Base-by-base conservation (phyloP, 495 filamentous ascomycete genomes). In the Penicillium chermesinum region DNA sequence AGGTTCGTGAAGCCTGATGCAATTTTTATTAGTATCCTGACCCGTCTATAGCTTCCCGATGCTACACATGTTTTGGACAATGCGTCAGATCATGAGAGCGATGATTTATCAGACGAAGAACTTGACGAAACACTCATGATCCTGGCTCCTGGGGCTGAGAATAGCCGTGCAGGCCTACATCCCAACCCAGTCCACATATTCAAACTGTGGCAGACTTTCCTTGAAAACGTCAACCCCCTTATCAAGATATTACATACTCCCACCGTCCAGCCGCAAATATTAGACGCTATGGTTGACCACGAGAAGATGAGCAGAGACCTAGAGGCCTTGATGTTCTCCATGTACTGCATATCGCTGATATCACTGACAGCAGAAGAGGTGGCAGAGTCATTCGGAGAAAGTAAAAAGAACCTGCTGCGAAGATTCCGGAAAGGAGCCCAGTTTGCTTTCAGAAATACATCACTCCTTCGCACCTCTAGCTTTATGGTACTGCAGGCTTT, bases 191-290 rank as follows among this genome's bases (percentile, higher is more conserved):
- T 87, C 43, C 84, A 89, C 46, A 83, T 89, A 16, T 82, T 89
- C 53, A 70, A 74, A 41, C 61, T 89, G 5, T 89, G 85, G 85
- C 83, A 88, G 59, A 73, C 74, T 1, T 87, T 78, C 54, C 72
- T 85, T 12, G 76, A 82, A 46, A 79, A 81, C 52, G 78, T 87
- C 50, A 82, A 87, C 61, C 85, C 85, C 0, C 56, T 89, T 36
- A 77, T 75, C 35, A 89, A 87, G 58, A 62, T 87, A n/a, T 72
- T 87, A 45, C 85, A 89, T 62, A 77, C 75, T 0, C 85, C 84
- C 2, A 82, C 80, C 3, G 49, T 83, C 35, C 66, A 69, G 41
- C 64, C 66, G 22, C 48, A 62, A 22, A 64, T 80, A 12, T 54
- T 75, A 18, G 63, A 69, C 17, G 74, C 71, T 5, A 65, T 55